phyloP scores from a whole-genome alignment of 139 green algal species.

The Micractinium sp. region DNA sequence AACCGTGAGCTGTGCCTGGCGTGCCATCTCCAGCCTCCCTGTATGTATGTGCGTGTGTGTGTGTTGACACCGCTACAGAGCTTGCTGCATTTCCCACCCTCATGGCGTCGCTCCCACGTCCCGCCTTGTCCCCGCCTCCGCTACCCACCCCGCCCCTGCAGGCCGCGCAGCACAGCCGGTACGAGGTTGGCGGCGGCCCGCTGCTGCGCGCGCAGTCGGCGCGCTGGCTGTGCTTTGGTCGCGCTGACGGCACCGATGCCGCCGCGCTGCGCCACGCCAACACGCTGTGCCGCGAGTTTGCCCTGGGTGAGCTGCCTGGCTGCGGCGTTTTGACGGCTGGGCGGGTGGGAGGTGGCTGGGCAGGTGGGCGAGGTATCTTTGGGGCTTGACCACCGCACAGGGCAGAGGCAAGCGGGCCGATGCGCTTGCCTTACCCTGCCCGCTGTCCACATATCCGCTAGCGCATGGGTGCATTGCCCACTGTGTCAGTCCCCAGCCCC shows the following conservation, averaged over 20 bases:
- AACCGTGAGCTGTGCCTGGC: too few species aligned
- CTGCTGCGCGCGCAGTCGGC: constrained; percentile 34
- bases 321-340: background rate
- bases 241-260: background rate
- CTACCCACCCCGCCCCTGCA: background rate
- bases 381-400: too few species aligned
- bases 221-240: constrained; percentile 54
- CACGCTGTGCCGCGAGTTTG: constrained; percentile 53
- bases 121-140: background rate
- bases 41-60: too few species aligned
- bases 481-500: too few species aligned
- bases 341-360: background rate
- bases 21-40: too few species aligned
- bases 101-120: too few species aligned
- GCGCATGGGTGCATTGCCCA: background rate
- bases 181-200: constrained; percentile 37
- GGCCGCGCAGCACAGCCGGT: constrained; percentile 20
- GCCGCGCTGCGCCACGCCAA: constrained; percentile 33
- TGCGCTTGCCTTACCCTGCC: background rate
- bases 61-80: too few species aligned
- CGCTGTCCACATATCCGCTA: background rate
- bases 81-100: too few species aligned
- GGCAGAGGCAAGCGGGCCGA: too few species aligned
- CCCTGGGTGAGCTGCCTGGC: constrained; percentile 24
- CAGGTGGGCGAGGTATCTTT: background rate